Evolutionary conservation across 768 basidiomycete genomes (phyloP).

Genomic region (Lactarius quietus): DNA sequence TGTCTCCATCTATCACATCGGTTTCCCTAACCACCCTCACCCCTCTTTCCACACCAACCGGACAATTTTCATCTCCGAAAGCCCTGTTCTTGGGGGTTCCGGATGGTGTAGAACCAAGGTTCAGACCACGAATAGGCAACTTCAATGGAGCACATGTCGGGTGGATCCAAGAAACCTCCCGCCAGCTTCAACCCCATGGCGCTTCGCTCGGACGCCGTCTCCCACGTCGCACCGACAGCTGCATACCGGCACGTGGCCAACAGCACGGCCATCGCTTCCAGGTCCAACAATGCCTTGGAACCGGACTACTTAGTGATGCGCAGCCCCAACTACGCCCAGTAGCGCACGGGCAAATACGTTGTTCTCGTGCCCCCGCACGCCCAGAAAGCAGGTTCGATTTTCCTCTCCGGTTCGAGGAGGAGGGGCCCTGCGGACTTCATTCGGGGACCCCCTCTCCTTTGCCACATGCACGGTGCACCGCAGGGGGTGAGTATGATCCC

Average conservation of each 20-base stretch:
- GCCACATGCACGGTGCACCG: neutral
- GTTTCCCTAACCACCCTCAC: neutral
- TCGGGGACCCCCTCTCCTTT: neutral
- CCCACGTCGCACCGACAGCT: neutral
- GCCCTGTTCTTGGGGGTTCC: neutral
- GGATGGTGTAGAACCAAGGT: neutral
- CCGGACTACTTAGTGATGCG: too few species aligned
- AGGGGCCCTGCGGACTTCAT: neutral
- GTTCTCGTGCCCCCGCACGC: neutral
- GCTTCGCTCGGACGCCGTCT: neutral
- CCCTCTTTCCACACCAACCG: neutral
- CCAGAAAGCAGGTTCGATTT: neutral
- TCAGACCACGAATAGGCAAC: constrained; percentile 1
- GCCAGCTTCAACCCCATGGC: neutral
- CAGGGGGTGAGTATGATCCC: neutral
- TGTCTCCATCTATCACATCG: neutral
- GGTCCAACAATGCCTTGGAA: neutral
- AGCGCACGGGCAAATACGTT: neutral
- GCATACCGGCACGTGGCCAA: neutral
- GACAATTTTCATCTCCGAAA: neutral
- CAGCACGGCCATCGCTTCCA: too few species aligned
- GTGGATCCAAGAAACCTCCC: neutral
- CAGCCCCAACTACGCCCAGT: neutral
- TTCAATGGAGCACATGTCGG: neutral
- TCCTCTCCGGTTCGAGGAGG: neutral